phyloP scores from a whole-genome alignment of 768 basidiomycete species.

The Boletus rex-veris region DNA sequence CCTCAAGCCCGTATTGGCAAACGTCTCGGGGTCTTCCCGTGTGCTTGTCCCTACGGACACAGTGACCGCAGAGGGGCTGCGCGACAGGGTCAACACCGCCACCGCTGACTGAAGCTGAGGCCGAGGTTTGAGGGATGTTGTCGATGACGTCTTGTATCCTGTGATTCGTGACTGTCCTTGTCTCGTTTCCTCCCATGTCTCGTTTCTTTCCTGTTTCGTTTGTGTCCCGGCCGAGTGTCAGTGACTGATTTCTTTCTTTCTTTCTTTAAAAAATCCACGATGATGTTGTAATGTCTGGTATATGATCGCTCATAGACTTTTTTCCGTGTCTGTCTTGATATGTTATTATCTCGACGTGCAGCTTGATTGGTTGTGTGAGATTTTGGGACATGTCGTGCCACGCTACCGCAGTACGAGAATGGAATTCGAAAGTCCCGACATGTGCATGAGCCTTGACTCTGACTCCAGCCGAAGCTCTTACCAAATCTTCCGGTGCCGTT shows the following conservation, averaged over 20 bases:
- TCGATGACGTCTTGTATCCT: neutral
- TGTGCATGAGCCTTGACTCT: no score
- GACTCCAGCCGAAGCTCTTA: no score
- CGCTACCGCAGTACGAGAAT: no score
- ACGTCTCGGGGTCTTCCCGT: constrained; percentile 46
- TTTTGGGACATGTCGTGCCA: no score
- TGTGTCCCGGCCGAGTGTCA: constrained; percentile 3
- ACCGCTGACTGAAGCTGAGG: constrained; percentile 28
- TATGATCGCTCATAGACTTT: constrained; percentile 23
- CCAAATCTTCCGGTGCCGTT: no score
- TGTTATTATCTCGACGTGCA: neutral
- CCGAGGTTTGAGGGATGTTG: neutral
- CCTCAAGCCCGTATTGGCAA: constrained; percentile 77
- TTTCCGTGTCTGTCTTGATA: neutral
- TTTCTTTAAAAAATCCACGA: neutral
- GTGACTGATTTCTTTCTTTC: constrained; percentile 5
- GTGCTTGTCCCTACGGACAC: constrained; percentile 47
- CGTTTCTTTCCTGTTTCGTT: neutral
- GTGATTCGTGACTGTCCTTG: neutral
- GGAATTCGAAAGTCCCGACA: no score
- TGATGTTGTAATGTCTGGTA: constrained; percentile 23
- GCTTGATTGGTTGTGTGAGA: no score
- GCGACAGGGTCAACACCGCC: constrained; percentile 42
- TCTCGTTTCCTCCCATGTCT: neutral
- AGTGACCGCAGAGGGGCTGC: constrained; percentile 46